Conservation (phyloP, 108 stramenopile species). For the Stephanodiscus triporus region DNA sequence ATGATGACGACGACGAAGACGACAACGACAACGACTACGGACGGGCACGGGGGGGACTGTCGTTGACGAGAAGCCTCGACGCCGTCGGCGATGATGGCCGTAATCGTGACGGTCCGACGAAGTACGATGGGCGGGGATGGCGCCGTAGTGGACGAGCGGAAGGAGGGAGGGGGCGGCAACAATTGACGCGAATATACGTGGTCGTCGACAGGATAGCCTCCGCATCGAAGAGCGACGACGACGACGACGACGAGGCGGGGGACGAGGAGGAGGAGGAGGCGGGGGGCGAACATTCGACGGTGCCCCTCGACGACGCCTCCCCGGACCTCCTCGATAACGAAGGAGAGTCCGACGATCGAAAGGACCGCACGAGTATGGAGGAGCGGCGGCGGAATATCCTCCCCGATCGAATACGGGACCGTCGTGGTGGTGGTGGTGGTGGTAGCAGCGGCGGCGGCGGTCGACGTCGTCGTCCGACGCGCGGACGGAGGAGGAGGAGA, state of each 20-base stretch:
- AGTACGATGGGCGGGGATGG: not conserved
- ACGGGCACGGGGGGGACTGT: conserved; percentile 9
- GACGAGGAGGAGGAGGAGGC: not conserved
- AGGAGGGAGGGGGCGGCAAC: conserved; percentile 11
- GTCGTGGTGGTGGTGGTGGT: no score
- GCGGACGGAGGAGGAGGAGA: no score
- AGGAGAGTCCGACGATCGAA: not conserved
- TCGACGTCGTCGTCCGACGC: not conserved
- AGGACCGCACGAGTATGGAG: no score
- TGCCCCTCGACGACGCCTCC: no score
- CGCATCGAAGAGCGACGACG: not conserved
- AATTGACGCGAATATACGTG: conserved; percentile 41
- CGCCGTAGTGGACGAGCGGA: not conserved
- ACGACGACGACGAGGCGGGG: no score
- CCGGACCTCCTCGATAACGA: not conserved
- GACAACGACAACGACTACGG: conserved; percentile 36
- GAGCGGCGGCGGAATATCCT: no score
- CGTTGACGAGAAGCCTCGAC: conserved; percentile 29
- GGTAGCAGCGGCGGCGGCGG: no score
- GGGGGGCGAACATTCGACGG: not conserved
- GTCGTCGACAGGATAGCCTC: conserved; percentile 52
- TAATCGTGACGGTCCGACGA: not conserved
- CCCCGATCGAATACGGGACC: no score
- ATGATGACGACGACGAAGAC: conserved; percentile 13
- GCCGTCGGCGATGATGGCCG: not conserved